Conservation (phyloP, 768 basidiomycete genomes). For the Cystoderma amianthinum region DNA sequence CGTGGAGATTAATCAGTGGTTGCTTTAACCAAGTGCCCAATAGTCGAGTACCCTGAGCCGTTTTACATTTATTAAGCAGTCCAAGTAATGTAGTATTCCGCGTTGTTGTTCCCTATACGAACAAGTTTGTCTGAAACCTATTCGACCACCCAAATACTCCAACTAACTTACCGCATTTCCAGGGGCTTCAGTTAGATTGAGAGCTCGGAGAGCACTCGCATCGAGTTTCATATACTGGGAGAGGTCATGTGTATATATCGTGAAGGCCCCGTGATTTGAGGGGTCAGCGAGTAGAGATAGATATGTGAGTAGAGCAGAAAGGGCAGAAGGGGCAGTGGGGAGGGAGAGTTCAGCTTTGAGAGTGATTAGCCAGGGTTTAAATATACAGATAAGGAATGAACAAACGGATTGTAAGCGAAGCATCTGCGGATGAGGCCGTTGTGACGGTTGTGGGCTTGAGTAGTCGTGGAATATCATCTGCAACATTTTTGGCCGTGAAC, state of each 20-base stretch:
- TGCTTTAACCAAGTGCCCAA: conserved; percentile 94
- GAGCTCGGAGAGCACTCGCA: conserved; percentile 86
- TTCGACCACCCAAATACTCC: background rate
- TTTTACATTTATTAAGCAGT: conserved; percentile 92
- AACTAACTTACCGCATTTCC: conserved; percentile 38
- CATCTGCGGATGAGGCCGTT: conserved; percentile 35
- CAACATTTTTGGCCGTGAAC: conserved; percentile 72
- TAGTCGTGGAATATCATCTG: conserved; percentile 73
- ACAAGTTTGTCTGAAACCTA: background rate
- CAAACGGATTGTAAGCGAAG: conserved; percentile 49
- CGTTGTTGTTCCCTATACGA: conserved; percentile 45
- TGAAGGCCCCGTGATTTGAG: conserved; percentile 74
- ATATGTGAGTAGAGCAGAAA: conserved; percentile 79
- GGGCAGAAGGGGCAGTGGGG: conserved; percentile 70
- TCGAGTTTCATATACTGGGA: conserved; percentile 95
- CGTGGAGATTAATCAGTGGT: conserved; percentile 88
- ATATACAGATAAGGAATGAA: conserved; percentile 1
- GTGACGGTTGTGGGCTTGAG: conserved; percentile 39
- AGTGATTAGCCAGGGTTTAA: background rate
- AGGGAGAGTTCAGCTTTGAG: conserved; percentile 81
- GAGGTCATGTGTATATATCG: conserved; percentile 81
- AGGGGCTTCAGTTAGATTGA: conserved; percentile 76
- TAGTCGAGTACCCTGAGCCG: conserved; percentile 85
- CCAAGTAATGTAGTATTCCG: conserved; percentile 88
- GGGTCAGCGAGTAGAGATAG: conserved; percentile 73